Base-by-base conservation (phyloP, 176 grass and related monocot genomes). In the Cenchrus fungigraminus region DNA sequence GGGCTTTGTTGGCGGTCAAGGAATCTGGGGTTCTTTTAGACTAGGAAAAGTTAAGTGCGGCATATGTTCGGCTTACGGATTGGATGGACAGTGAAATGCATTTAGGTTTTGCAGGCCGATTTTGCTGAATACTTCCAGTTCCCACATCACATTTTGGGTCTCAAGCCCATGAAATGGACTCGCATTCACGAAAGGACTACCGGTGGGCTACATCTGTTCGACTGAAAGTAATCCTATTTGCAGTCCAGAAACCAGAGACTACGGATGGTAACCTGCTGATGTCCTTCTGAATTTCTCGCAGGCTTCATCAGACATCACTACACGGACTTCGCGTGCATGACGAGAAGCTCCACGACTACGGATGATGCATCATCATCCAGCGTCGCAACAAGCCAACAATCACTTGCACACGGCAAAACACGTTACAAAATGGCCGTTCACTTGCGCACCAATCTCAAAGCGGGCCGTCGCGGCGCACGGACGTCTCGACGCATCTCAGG, bases 401-500 rank as follows among this genome's bases (percentile, higher is more conserved):
- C 31, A 32, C 31, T 34, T 40, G 56, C 54, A 43, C 6, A 28
- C 12, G 74, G 42, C 37, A 32, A 32, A 32, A 32, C 31, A 32
- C 31, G 31, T 32, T 32, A 32, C 31, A 32, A 43, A 2, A 25
- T 3, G 74, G 40, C 12, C 9, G 16, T 12, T 50, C 13, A 9
- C 9, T 3, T 4, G 10, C n/a, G 52, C 52, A 58, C 25, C 13
- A 73, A n/a, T 64, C 51, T 57, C n/a, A 12, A 80, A 54, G 20
- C 28, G 15, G 61, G 47, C 32, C 43, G 63, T 74, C 63, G 74
- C 74, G 46, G 11, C 74, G 50, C 55, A 16, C 20, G 4, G 42
- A 22, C 19, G n/a, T 32, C 79, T 85, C 79, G 5, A 73, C 55
- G 73, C 29, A 47, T 40, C 43, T 47, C 73, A 89, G 66, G 59